These are phyloP conservation scores for Ogataea methanolica DNA, from an alignment of 805 yeast genomes.

Conservation along the genomic window DNA sequence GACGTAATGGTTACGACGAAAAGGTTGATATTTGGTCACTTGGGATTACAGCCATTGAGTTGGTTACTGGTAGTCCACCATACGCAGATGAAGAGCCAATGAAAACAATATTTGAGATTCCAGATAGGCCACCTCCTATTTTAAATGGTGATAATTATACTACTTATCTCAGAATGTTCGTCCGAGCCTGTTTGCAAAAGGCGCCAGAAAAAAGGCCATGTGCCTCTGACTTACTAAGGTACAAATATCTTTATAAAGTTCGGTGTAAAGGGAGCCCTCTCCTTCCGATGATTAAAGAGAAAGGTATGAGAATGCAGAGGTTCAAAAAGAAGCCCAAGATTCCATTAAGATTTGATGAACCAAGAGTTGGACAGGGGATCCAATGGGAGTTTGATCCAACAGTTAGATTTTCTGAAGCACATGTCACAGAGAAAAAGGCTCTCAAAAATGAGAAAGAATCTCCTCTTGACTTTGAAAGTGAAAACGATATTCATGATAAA, in stretches of 20 bases:
- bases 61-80: conserved; percentile 82
- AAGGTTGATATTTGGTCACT: conserved; percentile 95
- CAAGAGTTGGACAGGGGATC: conserved; percentile 22
- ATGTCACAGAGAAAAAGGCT: neutral
- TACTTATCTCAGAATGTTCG: conserved; percentile 48
- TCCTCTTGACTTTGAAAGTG: conserved; percentile 2
- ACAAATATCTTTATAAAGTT: conserved; percentile 42
- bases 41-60: conserved; percentile 88
- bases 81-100: conserved; percentile 66
- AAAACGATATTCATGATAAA: conserved; percentile 9
- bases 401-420: conserved; percentile 2
- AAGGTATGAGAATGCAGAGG: conserved; percentile 32
- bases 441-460: neutral
- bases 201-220: conserved; percentile 63
- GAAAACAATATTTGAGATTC: conserved; percentile 70
- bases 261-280: conserved; percentile 25
- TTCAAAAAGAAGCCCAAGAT: conserved; percentile 35
- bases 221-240: conserved; percentile 50
- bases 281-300: conserved; percentile 28
- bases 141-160: conserved; percentile 41
- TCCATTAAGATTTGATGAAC: conserved; percentile 24
- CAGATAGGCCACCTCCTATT: conserved; percentile 58
- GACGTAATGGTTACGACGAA: conserved; percentile 61
- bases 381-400: conserved; percentile 23
- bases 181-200: conserved; percentile 59